Evolutionary conservation across 1,284 basidiomycete species (phyloP), one percentile per base, ranked within the genome.

Genomic region (Hortiboletus rubellus): DNA sequence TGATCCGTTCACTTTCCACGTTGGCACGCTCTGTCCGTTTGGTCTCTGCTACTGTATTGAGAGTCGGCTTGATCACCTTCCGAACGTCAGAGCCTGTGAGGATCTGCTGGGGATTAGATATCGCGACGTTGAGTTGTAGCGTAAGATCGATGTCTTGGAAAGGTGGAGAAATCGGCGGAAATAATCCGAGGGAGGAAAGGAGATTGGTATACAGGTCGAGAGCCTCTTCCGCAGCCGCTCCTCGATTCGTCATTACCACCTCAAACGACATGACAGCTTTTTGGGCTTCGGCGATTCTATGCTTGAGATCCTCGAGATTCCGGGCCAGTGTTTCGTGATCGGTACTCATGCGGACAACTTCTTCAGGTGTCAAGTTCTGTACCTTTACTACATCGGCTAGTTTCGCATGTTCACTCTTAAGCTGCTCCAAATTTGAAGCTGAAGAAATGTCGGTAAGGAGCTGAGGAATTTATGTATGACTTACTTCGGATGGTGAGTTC

Each of bases 321-420:
- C 80, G 85, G 31, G 79, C 76, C 24, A 96, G 77, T 22, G 78
- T 82, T 65, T 93, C 90, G 61, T 91, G 88, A 62, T 94, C 92
- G 15, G 85, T 85, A 63, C 87, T 94, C 92, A 96, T 95, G 37
- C 86, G 84, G 48, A 82, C 76, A 43, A 94, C 91, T 73, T 96
- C 92, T 69, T 94, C 91, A 0, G 88, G 88, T 1, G 88, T 83
- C 34, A 96, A 80, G 67, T 95, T 94, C 71, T 96, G 93, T 40
- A 79, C 84, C 63, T 85, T 84, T 22, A 96, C 90, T 12, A 90
- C 81, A 1, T 82, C 79, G 10, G 77, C 74, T 27, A 92, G 77
- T 55, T 80, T 80, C n/a, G 76, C 76, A 57, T 88, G 82, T 63
- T 94, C 89, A 34, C 73, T 72, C 63, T 80, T 81, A 34, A 90